Evolutionary conservation across 768 basidiomycete genomes (phyloP), one percentile per base, ranked within the genome.

Genomic region (Mycena sanguinolenta): DNA sequence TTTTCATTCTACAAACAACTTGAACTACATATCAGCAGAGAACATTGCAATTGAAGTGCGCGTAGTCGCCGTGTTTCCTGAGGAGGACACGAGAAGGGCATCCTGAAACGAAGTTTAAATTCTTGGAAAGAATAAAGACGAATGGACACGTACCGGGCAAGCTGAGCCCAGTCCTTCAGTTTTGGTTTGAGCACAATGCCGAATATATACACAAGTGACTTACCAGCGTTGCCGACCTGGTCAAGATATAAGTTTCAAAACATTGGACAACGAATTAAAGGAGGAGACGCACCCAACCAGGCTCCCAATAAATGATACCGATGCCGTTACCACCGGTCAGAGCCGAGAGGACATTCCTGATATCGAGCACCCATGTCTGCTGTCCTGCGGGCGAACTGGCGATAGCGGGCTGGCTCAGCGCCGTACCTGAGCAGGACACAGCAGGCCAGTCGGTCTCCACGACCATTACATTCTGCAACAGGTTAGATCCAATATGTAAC

Each of bases 361-460:
- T 89, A 50, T 83, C 86, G 12, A 81, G 76, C 7, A 88, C 83
- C 88, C 89, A 90, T 0, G 80, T 82, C 23, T 82, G 78, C 75
- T 91, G 90, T 0, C 89, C 90, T 13, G 84, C 77, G 1, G 82
- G 78, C 3, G 87, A 87, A 6, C 86, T 79, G 0, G 89, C 76
- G 63, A 90, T 82, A 7, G 83, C 81, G 4, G 79, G 77, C 61
- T 87, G 84, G 67, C 86, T 88, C 74, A 90, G 69, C 4, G 84
- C 76, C 8, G 79, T 74, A 25, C 83, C 79, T 73, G 85, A 80
- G 78, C 89, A 90, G 2, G 77, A 73, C 14, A 78, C 86, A 0
- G 90, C 86, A 0, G 90, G 88, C 89, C 89, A 91, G 77, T 91
- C 87, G 6, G 90, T 91, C 77, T 91, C 90, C 8, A 88, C 89